Evolutionary conservation across 768 basidiomycete species (phyloP).

Genomic region (Boletus sp.): DNA sequence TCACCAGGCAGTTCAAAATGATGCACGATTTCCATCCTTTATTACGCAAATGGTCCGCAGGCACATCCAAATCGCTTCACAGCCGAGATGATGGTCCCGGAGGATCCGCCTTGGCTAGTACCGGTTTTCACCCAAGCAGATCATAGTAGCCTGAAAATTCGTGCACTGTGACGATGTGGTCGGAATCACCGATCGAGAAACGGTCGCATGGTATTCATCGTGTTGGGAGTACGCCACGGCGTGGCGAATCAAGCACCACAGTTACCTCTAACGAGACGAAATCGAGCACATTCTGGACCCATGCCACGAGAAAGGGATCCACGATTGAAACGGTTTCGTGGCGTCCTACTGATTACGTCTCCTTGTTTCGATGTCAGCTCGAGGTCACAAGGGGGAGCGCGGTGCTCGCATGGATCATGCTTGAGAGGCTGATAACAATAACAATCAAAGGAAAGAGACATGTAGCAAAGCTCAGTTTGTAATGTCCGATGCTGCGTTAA

Average conservation of each 20-base stretch:
- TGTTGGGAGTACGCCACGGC: not conserved
- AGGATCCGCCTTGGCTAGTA: no score
- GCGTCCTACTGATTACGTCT: not conserved
- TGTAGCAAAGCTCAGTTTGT: constrained; percentile 7
- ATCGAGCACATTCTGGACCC: not conserved
- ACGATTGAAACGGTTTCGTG: not conserved
- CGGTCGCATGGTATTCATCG: not conserved
- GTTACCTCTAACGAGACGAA: no score
- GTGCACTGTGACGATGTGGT: not conserved
- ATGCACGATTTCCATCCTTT: no score
- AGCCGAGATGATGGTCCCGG: no score
- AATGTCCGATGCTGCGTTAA: constrained; percentile 12
- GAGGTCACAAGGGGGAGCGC: no score
- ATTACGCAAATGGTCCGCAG: not conserved
- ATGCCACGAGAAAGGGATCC: no score
- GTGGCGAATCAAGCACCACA: not conserved
- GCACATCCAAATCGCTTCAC: not conserved
- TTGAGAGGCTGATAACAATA: not conserved
- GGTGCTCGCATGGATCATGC: not conserved
- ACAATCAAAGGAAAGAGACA: not conserved
- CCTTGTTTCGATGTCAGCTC: no score
- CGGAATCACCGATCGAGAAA: not conserved
- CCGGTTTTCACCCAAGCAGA: no score
- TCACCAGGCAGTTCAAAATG: no score
- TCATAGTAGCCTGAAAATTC: no score